These are phyloP conservation scores for Pichia inconspicua DNA, from an alignment of 1,139 yeast species.

Conservation along the genomic window DNA sequence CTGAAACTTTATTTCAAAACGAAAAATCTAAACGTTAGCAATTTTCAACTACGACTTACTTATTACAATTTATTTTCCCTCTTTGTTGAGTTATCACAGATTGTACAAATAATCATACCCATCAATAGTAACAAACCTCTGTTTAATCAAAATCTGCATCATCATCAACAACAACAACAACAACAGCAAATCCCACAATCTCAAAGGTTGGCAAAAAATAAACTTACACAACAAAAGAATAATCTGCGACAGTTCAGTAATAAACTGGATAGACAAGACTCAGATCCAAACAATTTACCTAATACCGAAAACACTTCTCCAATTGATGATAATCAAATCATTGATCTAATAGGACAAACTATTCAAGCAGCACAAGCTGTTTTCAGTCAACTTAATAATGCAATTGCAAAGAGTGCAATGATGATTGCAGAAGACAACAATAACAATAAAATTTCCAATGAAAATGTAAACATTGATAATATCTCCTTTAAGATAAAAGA, in stretches of 20 bases:
- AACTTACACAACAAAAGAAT: conserved; percentile 22
- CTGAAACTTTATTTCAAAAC: conserved; percentile 14
- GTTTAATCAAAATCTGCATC: conserved; percentile 1
- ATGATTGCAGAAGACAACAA: conserved; percentile 35
- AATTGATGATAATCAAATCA: conserved; percentile 70
- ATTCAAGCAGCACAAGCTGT: conserved; percentile 74
- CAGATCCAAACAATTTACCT: conserved; percentile 19
- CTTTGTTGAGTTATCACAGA: conserved; percentile 66
- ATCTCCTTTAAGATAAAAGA: conserved; percentile 66
- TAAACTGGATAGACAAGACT: conserved; percentile 26
- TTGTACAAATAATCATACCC: conserved; percentile 52
- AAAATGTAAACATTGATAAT: conserved; percentile 9
- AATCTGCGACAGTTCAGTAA: not conserved
- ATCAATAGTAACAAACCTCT: conserved; percentile 5
- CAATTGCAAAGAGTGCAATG: conserved; percentile 65
- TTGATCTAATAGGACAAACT: conserved; percentile 66
- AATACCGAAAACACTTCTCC: conserved; percentile 16
- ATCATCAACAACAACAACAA: not conserved
- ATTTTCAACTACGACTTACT: conserved; percentile 48
- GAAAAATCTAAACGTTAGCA: conserved; percentile 4
- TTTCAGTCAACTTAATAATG: conserved; percentile 67
- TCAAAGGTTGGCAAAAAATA: conserved; percentile 6
- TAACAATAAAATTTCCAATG: not conserved
- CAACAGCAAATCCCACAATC: not conserved
- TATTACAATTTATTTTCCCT: conserved; percentile 67